Base-by-base conservation (phyloP, 768 basidiomycete species). In the Phylloporus sp. region DNA sequence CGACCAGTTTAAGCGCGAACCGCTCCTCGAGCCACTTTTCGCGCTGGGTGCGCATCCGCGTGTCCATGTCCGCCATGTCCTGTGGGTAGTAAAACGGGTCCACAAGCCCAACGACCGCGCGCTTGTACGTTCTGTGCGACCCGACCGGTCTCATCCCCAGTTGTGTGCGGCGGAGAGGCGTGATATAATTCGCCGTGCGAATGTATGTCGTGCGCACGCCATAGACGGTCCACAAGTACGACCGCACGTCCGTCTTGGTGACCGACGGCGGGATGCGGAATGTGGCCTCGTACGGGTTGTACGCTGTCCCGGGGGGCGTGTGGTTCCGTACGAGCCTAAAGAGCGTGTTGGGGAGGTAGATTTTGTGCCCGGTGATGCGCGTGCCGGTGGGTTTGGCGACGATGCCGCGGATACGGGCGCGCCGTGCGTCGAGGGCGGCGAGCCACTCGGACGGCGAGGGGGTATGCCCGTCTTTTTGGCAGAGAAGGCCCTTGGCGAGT, bases 1-100 rank as follows among this genome's bases (percentile, higher is more conserved):
- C 74, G 66, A 58, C 81, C 66, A 62, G 68, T 38, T 62, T 56
- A 32, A 68, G 52, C 12, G 62, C 70, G 67, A 89, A 89, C 52
- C 78, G 73, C 15, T 80, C 71, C 61, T 90, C 82, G 40, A 92
- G 60, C 77, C 77, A 82, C 39, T 80, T 73, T 69, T 83, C 75
- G 23, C 85, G 75, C 57, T 75, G 72, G 59, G 71, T 67, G 53
- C 80, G 75, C 54, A 84, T 78, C 44, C 75, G 69, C n/a, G 59
- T 63, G 45, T 60, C 65, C 86, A 95, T 88, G 66, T 92, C 92
- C 62, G 88, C 90, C 54, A 84, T 53, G 41, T 86, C 81, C 48
- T 80, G 80, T 0, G 94, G 94, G 66, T 93, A 95, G 73, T 95
- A 92, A 76, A 97, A 97, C 2, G 94, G 94, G 57, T 95, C 86